Percentiles rank a stretch among this genome's conserved stretches.
phyloP scores from a whole-genome alignment of 257 asterid species.

The Jaltomata sinuosa region DNA sequence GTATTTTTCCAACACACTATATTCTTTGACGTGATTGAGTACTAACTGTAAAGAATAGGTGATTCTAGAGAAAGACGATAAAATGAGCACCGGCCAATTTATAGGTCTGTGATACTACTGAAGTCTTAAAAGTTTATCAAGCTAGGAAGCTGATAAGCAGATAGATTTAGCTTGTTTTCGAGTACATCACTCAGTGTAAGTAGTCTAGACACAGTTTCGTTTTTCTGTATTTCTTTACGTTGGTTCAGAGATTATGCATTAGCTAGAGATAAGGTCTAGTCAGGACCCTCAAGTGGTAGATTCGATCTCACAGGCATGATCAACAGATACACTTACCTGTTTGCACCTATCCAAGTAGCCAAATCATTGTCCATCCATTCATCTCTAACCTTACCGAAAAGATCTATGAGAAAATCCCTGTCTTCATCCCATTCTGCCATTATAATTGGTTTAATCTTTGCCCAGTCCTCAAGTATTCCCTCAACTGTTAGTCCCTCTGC shows the following conservation, averaged over 20 bases:
- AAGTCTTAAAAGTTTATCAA: not conserved
- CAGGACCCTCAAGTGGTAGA: not conserved
- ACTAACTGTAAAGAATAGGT: not conserved
- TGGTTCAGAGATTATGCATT: not conserved
- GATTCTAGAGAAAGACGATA: not conserved
- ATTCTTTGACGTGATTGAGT: not conserved
- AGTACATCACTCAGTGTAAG: not conserved
- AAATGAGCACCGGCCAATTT: not conserved
- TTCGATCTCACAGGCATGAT: not conserved
- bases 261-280: not conserved
- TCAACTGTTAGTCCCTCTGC: conserved; percentile 72
- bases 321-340: conserved; percentile 38
- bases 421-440: conserved; percentile 82
- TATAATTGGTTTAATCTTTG: conserved; percentile 61
- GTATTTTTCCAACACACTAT: not conserved
- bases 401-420: conserved; percentile 59
- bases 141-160: not conserved
- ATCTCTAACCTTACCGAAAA: conserved; percentile 84
- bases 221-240: not conserved
- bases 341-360: conserved; percentile 75
- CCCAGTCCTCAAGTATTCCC: conserved; percentile 72
- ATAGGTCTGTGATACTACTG: not conserved
- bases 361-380: conserved; percentile 80
- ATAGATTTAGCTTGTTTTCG: not conserved
- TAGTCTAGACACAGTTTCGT: not conserved